A percentile compares a stretch with the other conserved stretches of the same genome.
These are phyloP conservation scores for Cryphonectria japonica DNA, from an alignment of 2,329 filamentous ascomycete species.

Conservation along the genomic window DNA sequence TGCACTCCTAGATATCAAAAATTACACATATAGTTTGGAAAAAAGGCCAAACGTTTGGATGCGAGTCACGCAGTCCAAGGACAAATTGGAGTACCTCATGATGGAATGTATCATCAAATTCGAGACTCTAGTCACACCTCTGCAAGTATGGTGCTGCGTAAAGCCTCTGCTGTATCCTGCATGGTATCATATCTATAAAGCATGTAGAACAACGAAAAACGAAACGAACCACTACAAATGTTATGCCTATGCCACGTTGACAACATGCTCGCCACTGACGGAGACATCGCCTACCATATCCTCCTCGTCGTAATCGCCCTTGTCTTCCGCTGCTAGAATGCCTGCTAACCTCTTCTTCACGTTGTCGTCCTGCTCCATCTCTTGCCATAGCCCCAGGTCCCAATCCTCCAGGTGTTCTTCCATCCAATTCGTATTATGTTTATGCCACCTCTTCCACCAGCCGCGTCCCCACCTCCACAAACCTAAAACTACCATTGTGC, in stretches of 20 bases:
- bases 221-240: not conserved
- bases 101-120: no score
- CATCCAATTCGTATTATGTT: conserved; percentile 22
- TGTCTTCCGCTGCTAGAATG: conserved; percentile 35
- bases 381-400: conserved; percentile 61
- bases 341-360: conserved; percentile 47
- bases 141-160: not conserved
- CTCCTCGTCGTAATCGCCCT: not conserved
- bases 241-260: not conserved
- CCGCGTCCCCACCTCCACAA: conserved; percentile 46
- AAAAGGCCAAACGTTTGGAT: not conserved
- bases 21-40: no score
- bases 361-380: conserved; percentile 56
- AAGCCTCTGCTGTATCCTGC: not conserved
- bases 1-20: no score
- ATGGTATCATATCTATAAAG: conserved; percentile 4
- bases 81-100: no score
- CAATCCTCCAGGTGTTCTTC: conserved; percentile 48
- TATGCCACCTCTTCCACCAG: conserved; percentile 29
- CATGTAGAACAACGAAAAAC: not conserved
- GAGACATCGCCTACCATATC: not conserved
- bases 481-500: conserved; percentile 50
- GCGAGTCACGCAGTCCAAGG: not conserved
- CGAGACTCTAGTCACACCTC: not conserved
- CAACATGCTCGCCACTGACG: not conserved